A percentile compares a stretch with the other conserved stretches of the same genome.
These are phyloP conservation scores for Polygonum aviculare DNA, from an alignment of 148 eudicot species.

Conservation along the genomic window DNA sequence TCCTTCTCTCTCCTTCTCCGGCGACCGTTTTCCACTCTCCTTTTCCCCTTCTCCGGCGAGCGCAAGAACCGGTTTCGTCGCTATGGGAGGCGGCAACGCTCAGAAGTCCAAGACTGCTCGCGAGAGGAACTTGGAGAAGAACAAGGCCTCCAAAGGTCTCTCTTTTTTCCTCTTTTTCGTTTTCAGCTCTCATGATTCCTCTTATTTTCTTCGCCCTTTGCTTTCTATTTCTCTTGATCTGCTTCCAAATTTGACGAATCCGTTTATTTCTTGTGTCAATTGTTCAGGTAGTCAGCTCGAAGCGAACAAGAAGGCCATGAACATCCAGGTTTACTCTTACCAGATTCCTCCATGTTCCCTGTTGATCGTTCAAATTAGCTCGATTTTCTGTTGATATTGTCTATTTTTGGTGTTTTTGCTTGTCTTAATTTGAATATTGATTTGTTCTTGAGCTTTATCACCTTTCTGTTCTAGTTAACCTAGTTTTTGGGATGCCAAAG, in stretches of 20 bases:
- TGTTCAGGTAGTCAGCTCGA: constrained; percentile 61
- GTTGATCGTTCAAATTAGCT: background rate
- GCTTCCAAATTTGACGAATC: background rate
- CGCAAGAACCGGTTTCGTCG: background rate
- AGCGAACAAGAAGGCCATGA: constrained; percentile 59
- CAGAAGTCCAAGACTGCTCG: constrained; percentile 77
- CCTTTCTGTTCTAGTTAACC: background rate
- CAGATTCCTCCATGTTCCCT: background rate
- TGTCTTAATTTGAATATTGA: background rate
- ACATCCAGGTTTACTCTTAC: constrained; percentile 31
- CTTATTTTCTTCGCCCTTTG: background rate
- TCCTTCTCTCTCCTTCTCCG: background rate
- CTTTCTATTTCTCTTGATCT: background rate
- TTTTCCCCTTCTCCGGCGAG: background rate
- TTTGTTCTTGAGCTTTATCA: background rate
- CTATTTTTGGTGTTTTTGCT: background rate
- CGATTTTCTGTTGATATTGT: background rate
- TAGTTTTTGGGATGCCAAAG: background rate
- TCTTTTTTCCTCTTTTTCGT: background rate
- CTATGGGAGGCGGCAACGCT: constrained; percentile 70
- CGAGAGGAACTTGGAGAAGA: constrained; percentile 57
- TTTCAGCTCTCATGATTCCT: background rate
- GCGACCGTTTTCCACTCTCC: background rate
- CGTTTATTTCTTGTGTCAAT: background rate
- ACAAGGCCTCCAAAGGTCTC: constrained; percentile 28